Conservation (phyloP, 352 stramenopile species). For the Phytophthora pistaciae region DNA sequence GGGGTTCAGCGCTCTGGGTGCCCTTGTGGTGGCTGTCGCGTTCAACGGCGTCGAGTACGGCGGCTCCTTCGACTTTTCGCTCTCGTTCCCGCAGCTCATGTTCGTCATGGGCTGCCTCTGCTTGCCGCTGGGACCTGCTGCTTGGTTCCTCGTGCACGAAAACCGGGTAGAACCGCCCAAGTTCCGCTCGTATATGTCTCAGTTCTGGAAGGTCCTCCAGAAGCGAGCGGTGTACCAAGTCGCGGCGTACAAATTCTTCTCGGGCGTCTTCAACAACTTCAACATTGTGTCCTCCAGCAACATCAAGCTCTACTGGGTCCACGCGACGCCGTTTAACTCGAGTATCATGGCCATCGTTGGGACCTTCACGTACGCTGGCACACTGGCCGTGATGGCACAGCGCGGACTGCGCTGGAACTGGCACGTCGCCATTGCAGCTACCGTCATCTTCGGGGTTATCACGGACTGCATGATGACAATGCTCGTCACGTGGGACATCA, state of each 20-base stretch:
- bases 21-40: conserved; percentile 50
- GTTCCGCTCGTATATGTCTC: conserved; percentile 45
- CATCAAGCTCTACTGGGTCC: conserved; percentile 66
- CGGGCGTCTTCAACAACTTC: conserved; percentile 67
- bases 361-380: conserved; percentile 57
- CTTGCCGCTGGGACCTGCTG: conserved; percentile 40
- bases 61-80: conserved; percentile 60
- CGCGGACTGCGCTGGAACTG: conserved; percentile 68
- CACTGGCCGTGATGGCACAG: conserved; percentile 52
- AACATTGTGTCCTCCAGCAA: conserved; percentile 64
- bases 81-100: conserved; percentile 63
- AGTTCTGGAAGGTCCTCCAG: conserved; percentile 66
- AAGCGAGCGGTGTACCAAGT: conserved; percentile 73
- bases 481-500: conserved; percentile 56
- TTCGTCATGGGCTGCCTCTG: conserved; percentile 49
- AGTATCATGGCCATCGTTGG: conserved; percentile 64
- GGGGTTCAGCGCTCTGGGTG: conserved; percentile 53
- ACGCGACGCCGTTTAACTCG: conserved; percentile 65
- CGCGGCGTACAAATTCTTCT: conserved; percentile 73
- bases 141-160: conserved; percentile 45
- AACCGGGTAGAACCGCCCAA: conserved; percentile 25
- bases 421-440: conserved; percentile 52
- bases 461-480: conserved; percentile 65
- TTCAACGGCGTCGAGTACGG: conserved; percentile 70
- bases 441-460: conserved; percentile 45